Evolutionary conservation across 257 asterid species (phyloP).

Genomic region (Voacanga thouarsii): DNA sequence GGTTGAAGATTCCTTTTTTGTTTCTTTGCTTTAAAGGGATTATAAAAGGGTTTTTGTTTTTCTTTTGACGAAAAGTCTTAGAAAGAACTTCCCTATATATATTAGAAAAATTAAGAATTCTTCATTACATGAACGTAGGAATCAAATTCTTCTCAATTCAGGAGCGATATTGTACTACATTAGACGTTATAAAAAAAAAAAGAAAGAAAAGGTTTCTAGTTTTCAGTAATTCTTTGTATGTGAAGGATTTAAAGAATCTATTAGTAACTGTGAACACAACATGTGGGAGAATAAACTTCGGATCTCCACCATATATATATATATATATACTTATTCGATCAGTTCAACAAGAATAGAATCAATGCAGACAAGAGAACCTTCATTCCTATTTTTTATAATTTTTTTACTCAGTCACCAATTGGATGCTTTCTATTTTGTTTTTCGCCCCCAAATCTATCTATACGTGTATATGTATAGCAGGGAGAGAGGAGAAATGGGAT

Average conservation of each 20-base stretch:
- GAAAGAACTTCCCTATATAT: slow-evolving; percentile 12
- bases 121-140: neutral
- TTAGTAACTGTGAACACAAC: too few species aligned
- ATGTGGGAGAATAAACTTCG: neutral
- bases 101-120: neutral
- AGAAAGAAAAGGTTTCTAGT: neutral
- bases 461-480: too few species aligned
- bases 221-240: too few species aligned
- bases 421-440: too few species aligned
- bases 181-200: too few species aligned
- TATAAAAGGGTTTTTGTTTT: neutral
- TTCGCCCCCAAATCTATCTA: too few species aligned
- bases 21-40: neutral
- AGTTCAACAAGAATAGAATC: too few species aligned
- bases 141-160: slow-evolving; percentile 5
- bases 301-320: too few species aligned
- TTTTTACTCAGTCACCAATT: too few species aligned
- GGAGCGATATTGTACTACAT: neutral
- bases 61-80: neutral
- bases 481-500: too few species aligned
- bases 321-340: neutral
- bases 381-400: too few species aligned
- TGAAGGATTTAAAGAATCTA: neutral
- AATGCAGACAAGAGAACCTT: too few species aligned
- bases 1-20: neutral